Conservation (phyloP, 2,329 filamentous ascomycete species). For the Chrysoporthe deuterocubensis region DNA sequence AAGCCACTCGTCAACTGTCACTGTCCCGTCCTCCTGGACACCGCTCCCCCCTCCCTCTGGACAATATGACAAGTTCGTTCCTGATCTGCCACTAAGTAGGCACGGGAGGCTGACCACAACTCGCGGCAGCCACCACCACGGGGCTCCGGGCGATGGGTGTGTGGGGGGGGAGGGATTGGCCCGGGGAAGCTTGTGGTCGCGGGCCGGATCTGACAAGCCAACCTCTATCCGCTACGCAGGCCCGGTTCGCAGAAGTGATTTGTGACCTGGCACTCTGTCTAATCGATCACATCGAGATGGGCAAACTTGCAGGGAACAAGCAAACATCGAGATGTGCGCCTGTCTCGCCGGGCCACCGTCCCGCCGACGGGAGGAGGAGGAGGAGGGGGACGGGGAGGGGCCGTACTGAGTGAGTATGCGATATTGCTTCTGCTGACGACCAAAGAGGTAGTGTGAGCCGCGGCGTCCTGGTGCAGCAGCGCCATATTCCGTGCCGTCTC, state of each 20-base stretch:
- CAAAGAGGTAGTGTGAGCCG: too few species aligned
- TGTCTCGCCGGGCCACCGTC: not conserved
- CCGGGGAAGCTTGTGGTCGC: not conserved
- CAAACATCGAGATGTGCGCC: not conserved
- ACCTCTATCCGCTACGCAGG: not conserved
- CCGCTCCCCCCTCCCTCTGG: too few species aligned
- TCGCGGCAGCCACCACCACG: not conserved
- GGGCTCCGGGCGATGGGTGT: not conserved
- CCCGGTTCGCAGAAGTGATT: not conserved
- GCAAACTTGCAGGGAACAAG: not conserved
- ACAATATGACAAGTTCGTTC: too few species aligned
- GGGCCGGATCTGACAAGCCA: slow-evolving; percentile 12
- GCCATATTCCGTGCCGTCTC: not conserved
- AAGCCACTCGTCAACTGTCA: too few species aligned
- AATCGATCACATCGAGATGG: not conserved
- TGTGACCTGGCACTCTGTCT: not conserved
- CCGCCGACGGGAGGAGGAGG: not conserved
- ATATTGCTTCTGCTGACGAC: too few species aligned
- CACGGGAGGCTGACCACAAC: too few species aligned
- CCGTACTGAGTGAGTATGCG: too few species aligned
- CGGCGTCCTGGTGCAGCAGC: not conserved
- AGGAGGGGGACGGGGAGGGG: not conserved
- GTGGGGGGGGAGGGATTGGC: not conserved
- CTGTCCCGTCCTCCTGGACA: too few species aligned
- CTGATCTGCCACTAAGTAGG: too few species aligned